Conservation (phyloP, 1,284 basidiomycete genomes). For the Pascua guehoae region DNA sequence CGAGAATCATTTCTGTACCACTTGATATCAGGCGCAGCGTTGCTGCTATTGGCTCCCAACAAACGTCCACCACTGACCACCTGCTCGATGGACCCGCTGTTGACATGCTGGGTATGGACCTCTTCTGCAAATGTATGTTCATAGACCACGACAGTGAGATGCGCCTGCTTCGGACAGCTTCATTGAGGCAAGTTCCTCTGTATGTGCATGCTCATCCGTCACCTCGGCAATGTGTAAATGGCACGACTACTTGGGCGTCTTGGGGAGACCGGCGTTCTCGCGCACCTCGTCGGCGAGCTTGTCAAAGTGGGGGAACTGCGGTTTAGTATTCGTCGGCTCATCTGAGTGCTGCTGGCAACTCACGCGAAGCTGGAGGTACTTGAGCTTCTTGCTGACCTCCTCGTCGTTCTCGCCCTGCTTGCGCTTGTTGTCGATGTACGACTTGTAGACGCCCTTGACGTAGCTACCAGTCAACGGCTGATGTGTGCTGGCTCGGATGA, state of each 20-base stretch:
- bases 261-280: slow-evolving; percentile 8
- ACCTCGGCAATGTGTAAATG: too few species aligned
- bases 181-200: too few species aligned
- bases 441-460: slow-evolving; percentile 10
- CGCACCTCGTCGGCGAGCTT: slow-evolving; percentile 6
- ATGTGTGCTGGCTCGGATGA: neutral
- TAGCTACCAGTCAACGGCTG: slow-evolving; percentile 5
- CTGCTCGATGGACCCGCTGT: too few species aligned
- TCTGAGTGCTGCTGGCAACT: neutral
- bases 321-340: neutral
- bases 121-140: too few species aligned
- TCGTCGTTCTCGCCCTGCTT: slow-evolving; percentile 14
- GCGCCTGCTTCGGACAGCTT: too few species aligned
- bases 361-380: slow-evolving; percentile 3
- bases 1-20: too few species aligned
- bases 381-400: slow-evolving; percentile 13
- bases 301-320: slow-evolving; percentile 10
- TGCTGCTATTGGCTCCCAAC: too few species aligned
- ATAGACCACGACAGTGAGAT: too few species aligned
- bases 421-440: slow-evolving; percentile 17
- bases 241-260: neutral
- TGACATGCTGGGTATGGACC: too few species aligned
- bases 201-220: too few species aligned
- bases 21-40: too few species aligned
- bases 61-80: too few species aligned